A percentile compares a stretch with the other conserved stretches of the same genome.
Evolutionary conservation across 345 rosid species (phyloP).

Genomic region (Acer campestre): DNA sequence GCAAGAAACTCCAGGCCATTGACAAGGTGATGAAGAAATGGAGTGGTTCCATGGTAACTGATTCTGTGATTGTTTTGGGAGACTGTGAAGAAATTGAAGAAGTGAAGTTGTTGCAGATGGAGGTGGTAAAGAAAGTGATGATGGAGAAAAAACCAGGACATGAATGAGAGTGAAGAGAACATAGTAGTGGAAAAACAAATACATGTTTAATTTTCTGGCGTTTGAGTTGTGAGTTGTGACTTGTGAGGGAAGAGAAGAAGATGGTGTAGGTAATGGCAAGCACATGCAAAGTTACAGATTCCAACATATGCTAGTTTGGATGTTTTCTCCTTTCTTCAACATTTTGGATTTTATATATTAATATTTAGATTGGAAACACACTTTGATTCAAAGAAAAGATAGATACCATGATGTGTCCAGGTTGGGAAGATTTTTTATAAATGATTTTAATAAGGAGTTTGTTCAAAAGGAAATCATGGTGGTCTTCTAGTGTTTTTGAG

Average conservation of each 20-base stretch:
- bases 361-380: neutral
- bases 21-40: conserved; percentile 24
- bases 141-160: neutral
- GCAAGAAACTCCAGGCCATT: conserved; percentile 43
- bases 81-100: conserved; percentile 36
- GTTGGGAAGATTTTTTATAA: neutral
- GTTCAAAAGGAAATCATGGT: too few species aligned
- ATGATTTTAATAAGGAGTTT: too few species aligned
- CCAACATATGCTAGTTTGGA: neutral
- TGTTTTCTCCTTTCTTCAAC: neutral
- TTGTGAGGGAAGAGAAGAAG: neutral
- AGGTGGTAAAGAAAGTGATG: conserved; percentile 24
- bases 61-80: conserved; percentile 31
- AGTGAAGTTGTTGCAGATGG: conserved; percentile 31
- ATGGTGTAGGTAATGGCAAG: conserved; percentile 8
- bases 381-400: conserved; percentile 16
- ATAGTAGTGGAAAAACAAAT: conserved; percentile 11
- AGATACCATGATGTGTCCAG: neutral
- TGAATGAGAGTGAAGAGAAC: conserved; percentile 17
- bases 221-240: neutral
- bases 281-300: conserved; percentile 17
- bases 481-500: too few species aligned
- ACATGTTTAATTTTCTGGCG: conserved; percentile 7
- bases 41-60: conserved; percentile 40
- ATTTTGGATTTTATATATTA: neutral